A percentile compares a stretch with the other conserved stretches of the same genome.
These are phyloP conservation scores for Bacidia rubella DNA, from an alignment of 495 filamentous ascomycete genomes.

Conservation along the genomic window DNA sequence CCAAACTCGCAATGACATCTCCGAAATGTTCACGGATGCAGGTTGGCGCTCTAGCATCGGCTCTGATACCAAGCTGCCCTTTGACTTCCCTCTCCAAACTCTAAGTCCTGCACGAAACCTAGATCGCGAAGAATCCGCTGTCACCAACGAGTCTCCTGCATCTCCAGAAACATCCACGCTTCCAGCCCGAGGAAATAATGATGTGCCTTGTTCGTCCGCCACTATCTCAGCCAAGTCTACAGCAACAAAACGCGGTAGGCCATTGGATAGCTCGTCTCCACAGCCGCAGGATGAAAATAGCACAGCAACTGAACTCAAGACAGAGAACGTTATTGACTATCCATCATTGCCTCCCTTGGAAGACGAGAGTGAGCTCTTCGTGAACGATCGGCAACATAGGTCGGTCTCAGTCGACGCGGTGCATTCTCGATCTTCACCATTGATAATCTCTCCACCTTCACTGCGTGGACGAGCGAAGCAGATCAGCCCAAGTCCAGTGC, in stretches of 20 bases:
- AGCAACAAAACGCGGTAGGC: neutral
- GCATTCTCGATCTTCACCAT: slow-evolving; percentile 2
- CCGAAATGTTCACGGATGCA: slow-evolving; percentile 26
- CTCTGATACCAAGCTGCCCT: slow-evolving; percentile 19
- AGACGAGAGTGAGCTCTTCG: slow-evolving; percentile 9
- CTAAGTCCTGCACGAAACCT: neutral
- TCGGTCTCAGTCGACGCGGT: slow-evolving; percentile 1
- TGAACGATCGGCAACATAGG: slow-evolving; percentile 7
- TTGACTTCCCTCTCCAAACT: neutral
- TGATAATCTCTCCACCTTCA: slow-evolving; percentile 3
- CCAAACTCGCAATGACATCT: slow-evolving; percentile 22
- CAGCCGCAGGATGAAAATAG: neutral
- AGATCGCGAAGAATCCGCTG: neutral
- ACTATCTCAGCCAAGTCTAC: neutral
- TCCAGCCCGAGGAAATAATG: neutral
- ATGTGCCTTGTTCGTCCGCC: neutral
- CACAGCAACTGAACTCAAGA: neutral
- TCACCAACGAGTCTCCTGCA: neutral
- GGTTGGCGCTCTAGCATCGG: slow-evolving; percentile 28
- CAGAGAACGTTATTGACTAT: slow-evolving; percentile 6
- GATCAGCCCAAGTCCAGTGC: neutral
- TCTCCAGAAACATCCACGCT: neutral
- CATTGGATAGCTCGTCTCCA: neutral
- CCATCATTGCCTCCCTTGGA: slow-evolving; percentile 5
- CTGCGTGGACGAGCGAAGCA: neutral